Evolutionary conservation across 164 flowering plant genomes (phyloP), one percentile per base, ranked within the genome.

Genomic region (Stephania cephalantha): DNA sequence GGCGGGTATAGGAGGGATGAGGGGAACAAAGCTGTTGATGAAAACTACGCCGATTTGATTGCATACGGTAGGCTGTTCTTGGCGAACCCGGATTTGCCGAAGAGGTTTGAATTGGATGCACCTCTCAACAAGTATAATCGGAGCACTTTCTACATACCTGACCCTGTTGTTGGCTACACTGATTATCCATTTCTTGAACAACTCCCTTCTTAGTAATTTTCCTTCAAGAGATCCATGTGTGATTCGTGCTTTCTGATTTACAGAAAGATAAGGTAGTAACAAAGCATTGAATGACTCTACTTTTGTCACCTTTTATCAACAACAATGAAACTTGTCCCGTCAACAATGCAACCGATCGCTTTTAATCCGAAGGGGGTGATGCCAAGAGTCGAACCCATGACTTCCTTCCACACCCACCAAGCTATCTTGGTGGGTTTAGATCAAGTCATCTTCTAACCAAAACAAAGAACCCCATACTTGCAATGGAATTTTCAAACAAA

Each of bases 1-100:
- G 86, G 90, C 7, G 90, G 88, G 25, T 88, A 84, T 46, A 70
- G 42, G n/a, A 81, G 83, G 65, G 87, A 86, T 73, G 85, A 84
- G 0, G 88, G 88, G 17, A 83, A 82, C 75, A 63, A 63, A 22
- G 85, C 87, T 18, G 20, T 87, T 1, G 83, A 81, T 7, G 78
- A 81, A 29, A 52, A 72, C 31, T 52, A 71, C 1, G 79, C 87
- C 6, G 86, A 84, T 79, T 72, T 84, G 20, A 74, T 84, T 73
- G 81, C 78, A 0, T 84, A 48, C 50, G 86, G 86, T 7, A 82
- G 85, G 10, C 22, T 44, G 69, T 84, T 84, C 82, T 73, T 84
- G 77, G 86, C 86, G 3, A 84, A 84, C 68, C 86, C 86, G 7
- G 86, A 84, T 70, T 75, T 84, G 77, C 86, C 84, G 3, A 82